Conservation (phyloP, 805 yeast genomes). For the Ogataea polymorpha region DNA sequence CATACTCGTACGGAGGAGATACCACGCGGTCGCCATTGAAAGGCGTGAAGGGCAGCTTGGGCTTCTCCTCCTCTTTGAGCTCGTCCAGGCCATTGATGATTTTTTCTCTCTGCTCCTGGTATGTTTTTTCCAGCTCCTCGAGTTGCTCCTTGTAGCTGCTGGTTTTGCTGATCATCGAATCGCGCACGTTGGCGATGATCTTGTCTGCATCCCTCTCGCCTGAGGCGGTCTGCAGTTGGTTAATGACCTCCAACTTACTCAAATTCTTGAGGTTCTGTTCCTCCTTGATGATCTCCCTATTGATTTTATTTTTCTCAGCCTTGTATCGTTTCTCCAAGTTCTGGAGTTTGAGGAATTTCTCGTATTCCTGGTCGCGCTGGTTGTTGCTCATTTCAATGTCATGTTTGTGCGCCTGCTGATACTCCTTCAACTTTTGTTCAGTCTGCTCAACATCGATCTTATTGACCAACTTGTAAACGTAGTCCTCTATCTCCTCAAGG, state of each 20-base stretch:
- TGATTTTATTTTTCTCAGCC: conserved; percentile 63
- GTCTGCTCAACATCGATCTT: conserved; percentile 67
- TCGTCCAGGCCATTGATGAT: conserved; percentile 25
- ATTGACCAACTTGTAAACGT: conserved; percentile 72
- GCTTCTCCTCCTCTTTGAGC: conserved; percentile 29
- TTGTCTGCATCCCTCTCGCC: conserved; percentile 37
- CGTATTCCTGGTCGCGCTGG: conserved; percentile 67
- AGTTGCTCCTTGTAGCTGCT: conserved; percentile 61
- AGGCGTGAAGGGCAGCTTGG: conserved; percentile 76
- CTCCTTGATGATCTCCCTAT: conserved; percentile 54
- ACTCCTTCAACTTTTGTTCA: conserved; percentile 60
- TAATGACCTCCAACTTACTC: conserved; percentile 55
- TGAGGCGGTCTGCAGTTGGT: conserved; percentile 41
- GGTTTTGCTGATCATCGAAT: conserved; percentile 57
- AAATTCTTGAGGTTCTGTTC: conserved; percentile 41
- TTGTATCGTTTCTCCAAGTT: conserved; percentile 69
- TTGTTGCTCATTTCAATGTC: conserved; percentile 75
- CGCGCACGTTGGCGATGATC: conserved; percentile 50
- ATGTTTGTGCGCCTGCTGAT: conserved; percentile 70
- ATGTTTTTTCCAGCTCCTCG: conserved; percentile 35
- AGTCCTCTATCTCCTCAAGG: conserved; percentile 78
- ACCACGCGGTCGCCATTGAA: conserved; percentile 83
- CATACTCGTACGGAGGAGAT: conserved; percentile 44
- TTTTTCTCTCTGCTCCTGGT: conserved; percentile 27
- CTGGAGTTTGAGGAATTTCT: conserved; percentile 58